Conservation (phyloP, 2,329 filamentous ascomycete genomes). For the Colletotrichum liriopes region DNA sequence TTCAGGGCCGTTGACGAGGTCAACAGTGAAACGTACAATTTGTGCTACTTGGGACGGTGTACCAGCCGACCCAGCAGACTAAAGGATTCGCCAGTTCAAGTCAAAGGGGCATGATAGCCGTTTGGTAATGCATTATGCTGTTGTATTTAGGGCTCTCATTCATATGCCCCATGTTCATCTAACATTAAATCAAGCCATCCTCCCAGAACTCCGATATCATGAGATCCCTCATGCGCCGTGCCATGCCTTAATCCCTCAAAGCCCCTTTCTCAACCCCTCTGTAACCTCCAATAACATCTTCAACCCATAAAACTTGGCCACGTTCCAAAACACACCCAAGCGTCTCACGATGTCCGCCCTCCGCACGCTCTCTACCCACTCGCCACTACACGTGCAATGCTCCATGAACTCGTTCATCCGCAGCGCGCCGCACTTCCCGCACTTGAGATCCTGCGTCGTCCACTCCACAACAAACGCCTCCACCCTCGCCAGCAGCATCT, state of each 20-base stretch:
- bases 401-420: slow-evolving; percentile 95
- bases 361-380: slow-evolving; percentile 83
- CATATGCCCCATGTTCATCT: not conserved
- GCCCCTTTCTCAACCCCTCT: slow-evolving; percentile 68
- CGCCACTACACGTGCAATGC: slow-evolving; percentile 92
- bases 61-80: no score
- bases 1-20: no score
- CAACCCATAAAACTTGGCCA: slow-evolving; percentile 85
- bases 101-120: not conserved
- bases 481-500: slow-evolving; percentile 83
- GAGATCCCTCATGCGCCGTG: not conserved
- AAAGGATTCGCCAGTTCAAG: not conserved
- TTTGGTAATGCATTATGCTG: not conserved
- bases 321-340: slow-evolving; percentile 80
- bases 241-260: slow-evolving; percentile 52
- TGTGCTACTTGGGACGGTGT: no score
- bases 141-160: not conserved
- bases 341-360: slow-evolving; percentile 75
- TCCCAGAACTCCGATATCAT: not conserved
- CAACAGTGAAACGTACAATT: no score
- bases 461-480: slow-evolving; percentile 84
- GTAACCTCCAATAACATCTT: slow-evolving; percentile 86
- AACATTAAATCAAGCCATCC: not conserved
- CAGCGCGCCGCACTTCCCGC: slow-evolving; percentile 78
- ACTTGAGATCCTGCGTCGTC: slow-evolving; percentile 92